Base-by-base conservation (phyloP, 106 monocot species). In the Apostasia ramifera region DNA sequence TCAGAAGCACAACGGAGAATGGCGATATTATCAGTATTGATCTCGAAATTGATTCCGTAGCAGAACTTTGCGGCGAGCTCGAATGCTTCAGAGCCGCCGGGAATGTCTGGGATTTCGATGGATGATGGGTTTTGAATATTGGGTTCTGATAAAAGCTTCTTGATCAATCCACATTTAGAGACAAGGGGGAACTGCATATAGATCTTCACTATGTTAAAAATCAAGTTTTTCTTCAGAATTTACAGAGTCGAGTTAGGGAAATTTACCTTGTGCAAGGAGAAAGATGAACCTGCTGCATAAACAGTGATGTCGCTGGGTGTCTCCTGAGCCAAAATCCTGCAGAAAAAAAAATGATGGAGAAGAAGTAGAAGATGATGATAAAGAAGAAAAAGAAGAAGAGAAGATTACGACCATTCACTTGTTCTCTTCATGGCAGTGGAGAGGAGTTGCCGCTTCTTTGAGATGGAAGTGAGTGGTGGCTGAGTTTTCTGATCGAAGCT, bases 301-400 rank as follows among this genome's bases (percentile, higher is more conserved):
- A 95, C 58, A 2, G 78, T 84, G 67, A 91, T 73, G 63, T 95
- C 86, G 44, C 84, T 79, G 11, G 95, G 88, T 38, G 81, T 44
- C 49, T 95, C 86, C 72, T 91, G 88, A 5, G 91, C 84, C 49
- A 66, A 82, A 72, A 88, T 81, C 95, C 95, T 95, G 66, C 46
- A 53, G 5, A 64, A 54, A 6, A 0, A 72, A 14, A 47, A 13
- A 56, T 3, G 6, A n/a, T 62, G 9, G 9, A 51, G 37, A 15
- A 51, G 53, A 67, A 6, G 39, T 13, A 61, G 47, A 40, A 40
- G 37, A 66, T 2, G 47, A 49, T 3, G 3, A 75, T 5, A 37
- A 45, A 68, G 15, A n/a, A 11, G 43, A 51, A 42, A 75, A 54
- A 55, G 40, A 2, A 40, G 37, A 44, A 45, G 11, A 61, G 8